These are phyloP conservation scores for Orbilia blumenaviensis DNA, from an alignment of 2,329 filamentous ascomycete genomes.

Conservation along the genomic window DNA sequence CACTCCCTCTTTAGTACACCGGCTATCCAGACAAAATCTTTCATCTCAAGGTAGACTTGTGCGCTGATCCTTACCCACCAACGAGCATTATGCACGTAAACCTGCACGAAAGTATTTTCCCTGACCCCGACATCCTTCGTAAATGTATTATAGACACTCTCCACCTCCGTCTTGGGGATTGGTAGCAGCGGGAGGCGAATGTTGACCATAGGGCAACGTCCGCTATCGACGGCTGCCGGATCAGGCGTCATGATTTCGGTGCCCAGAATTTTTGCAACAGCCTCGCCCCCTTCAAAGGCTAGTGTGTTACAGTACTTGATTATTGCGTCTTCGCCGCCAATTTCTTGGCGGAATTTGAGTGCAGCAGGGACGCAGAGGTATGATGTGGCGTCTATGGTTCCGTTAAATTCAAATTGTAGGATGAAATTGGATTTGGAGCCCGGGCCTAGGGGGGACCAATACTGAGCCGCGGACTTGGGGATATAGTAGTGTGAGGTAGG, in stretches of 20 bases:
- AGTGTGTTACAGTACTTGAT: slow-evolving; percentile 71
- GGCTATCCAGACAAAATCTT: slow-evolving; percentile 78
- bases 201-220: slow-evolving; percentile 40
- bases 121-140: slow-evolving; percentile 67
- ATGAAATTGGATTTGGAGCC: slow-evolving; percentile 68
- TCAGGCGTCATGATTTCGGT: slow-evolving; percentile 70
- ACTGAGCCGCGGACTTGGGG: slow-evolving; percentile 60
- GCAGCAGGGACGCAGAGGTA: slow-evolving; percentile 77
- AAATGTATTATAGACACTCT: slow-evolving; percentile 27
- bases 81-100: slow-evolving; percentile 69
- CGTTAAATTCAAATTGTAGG: slow-evolving; percentile 76
- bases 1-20: slow-evolving; percentile 65
- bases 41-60: slow-evolving; percentile 82
- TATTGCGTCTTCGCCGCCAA: slow-evolving; percentile 78
- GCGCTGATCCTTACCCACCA: slow-evolving; percentile 79
- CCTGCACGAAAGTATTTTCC: slow-evolving; percentile 59
- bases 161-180: slow-evolving; percentile 49
- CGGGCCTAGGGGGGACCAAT: slow-evolving; percentile 58
- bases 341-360: slow-evolving; percentile 73
- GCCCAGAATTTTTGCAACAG: slow-evolving; percentile 71
- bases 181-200: slow-evolving; percentile 30
- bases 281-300: slow-evolving; percentile 71
- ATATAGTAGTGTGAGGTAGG: slow-evolving; percentile 83
- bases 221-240: slow-evolving; percentile 12
- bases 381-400: slow-evolving; percentile 76